phyloP scores from a whole-genome alignment of 148 eudicot genomes.

The Salicornia ramosissima region DNA sequence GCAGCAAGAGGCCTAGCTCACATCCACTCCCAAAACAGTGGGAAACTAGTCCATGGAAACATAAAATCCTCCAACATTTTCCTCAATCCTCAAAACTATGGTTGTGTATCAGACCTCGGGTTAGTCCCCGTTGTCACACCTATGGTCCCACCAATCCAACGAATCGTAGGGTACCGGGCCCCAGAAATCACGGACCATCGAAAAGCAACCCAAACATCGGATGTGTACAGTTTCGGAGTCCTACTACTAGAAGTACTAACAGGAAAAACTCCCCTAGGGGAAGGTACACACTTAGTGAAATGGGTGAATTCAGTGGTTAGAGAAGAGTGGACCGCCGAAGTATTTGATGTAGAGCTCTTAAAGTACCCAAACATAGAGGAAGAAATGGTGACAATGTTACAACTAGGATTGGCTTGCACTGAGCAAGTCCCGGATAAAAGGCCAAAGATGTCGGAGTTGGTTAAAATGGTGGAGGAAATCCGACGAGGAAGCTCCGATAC shows the following conservation, averaged over 20 bases:
- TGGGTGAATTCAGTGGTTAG: constrained; percentile 86
- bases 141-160: constrained; percentile 35
- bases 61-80: constrained; percentile 77
- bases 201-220: constrained; percentile 63
- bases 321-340: constrained; percentile 96
- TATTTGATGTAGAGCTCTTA: constrained; percentile 72
- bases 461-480: constrained; percentile 56
- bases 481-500: constrained; percentile 34
- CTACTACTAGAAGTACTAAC: constrained; percentile 78
- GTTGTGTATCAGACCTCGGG: constrained; percentile 69
- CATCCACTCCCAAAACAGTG: constrained; percentile 49
- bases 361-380: constrained; percentile 63
- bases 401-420: constrained; percentile 64
- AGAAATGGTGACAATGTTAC: constrained; percentile 79
- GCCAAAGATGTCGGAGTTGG: constrained; percentile 58
- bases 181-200: constrained; percentile 65
- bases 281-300: constrained; percentile 52
- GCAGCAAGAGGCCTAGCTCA: constrained; percentile 67
- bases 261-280: constrained; percentile 58
- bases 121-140: constrained; percentile 55
- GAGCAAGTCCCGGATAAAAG: constrained; percentile 49
- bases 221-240: constrained; percentile 80
- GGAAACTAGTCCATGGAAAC: constrained; percentile 79
- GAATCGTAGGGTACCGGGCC: constrained; percentile 55
- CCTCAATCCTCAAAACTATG: constrained; percentile 49